Percentiles rank a stretch among this genome's conserved stretches.
Evolutionary conservation across 2,329 filamentous ascomycete species (phyloP).

Genomic region (Venturia effusa): DNA sequence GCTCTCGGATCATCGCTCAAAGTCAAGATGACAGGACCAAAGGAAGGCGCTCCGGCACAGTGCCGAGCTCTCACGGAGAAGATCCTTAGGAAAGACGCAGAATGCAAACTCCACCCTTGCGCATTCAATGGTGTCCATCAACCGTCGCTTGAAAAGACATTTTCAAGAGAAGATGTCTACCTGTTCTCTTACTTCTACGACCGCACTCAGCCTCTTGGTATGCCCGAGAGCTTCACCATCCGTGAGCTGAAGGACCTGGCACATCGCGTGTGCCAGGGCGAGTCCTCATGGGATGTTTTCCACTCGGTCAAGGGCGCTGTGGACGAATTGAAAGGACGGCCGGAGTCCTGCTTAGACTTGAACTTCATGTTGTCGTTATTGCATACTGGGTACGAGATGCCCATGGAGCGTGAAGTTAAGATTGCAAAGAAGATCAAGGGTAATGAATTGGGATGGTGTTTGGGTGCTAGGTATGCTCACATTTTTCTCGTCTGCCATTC

Average conservation of each 20-base stretch:
- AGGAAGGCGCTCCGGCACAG: slow-evolving; percentile 64
- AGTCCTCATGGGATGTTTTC: slow-evolving; percentile 71
- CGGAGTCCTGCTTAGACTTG: slow-evolving; percentile 87
- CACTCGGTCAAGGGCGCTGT: slow-evolving; percentile 64
- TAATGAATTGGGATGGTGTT: slow-evolving; percentile 95
- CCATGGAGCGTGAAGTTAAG: slow-evolving; percentile 87
- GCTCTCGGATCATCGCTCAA: slow-evolving; percentile 52
- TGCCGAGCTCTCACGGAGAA: slow-evolving; percentile 86
- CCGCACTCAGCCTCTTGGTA: slow-evolving; percentile 83
- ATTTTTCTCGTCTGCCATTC: slow-evolving; percentile 3
- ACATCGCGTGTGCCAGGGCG: slow-evolving; percentile 71
- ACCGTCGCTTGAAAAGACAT: slow-evolving; percentile 84
- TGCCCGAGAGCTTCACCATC: slow-evolving; percentile 96
- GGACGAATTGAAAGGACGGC: slow-evolving; percentile 66
- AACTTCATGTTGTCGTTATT: slow-evolving; percentile 93
- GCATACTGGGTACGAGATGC: slow-evolving; percentile 97
- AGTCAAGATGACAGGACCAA: slow-evolving; percentile 82
- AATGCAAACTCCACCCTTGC: slow-evolving; percentile 79
- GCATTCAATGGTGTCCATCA: slow-evolving; percentile 98
- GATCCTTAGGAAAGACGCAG: slow-evolving; percentile 76
- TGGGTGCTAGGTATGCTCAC: slow-evolving; percentile 74
- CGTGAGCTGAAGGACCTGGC: slow-evolving; percentile 81
- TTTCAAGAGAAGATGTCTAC: slow-evolving; percentile 81
- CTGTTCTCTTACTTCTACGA: slow-evolving; percentile 98
- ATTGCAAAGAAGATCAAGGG: slow-evolving; percentile 98